Conservation (phyloP, 2,329 filamentous ascomycete species). For the Cadophora luteo-olivacea region DNA sequence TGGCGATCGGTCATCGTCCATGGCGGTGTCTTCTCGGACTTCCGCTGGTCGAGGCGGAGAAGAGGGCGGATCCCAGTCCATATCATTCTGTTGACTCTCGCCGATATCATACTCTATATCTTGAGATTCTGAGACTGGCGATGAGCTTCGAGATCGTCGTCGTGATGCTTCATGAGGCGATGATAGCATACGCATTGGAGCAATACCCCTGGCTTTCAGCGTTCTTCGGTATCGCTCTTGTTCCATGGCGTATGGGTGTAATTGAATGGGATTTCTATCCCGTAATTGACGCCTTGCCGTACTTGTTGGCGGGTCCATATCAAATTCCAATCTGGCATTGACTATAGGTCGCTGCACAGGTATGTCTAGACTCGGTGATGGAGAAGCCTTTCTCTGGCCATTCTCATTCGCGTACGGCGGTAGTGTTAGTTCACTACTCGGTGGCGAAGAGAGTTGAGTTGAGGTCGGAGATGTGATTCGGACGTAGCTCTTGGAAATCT, state of each 20-base stretch:
- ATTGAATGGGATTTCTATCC: slow-evolving; percentile 43
- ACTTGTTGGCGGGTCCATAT: slow-evolving; percentile 4
- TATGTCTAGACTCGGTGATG: neutral
- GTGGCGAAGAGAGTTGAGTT: slow-evolving; percentile 41
- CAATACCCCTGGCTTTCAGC: slow-evolving; percentile 41
- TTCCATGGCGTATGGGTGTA: slow-evolving; percentile 45
- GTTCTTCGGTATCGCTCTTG: slow-evolving; percentile 42
- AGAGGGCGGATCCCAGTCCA: slow-evolving; percentile 34
- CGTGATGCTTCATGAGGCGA: slow-evolving; percentile 33
- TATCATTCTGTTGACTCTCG: slow-evolving; percentile 38
- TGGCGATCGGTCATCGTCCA: neutral
- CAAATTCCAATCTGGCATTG: neutral
- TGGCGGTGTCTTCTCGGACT: neutral
- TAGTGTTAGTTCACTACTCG: slow-evolving; percentile 29
- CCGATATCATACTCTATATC: slow-evolving; percentile 26
- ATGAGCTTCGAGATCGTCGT: slow-evolving; percentile 22
- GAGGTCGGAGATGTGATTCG: slow-evolving; percentile 45
- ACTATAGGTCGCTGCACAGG: neutral
- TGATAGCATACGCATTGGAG: slow-evolving; percentile 40
- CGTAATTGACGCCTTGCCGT: slow-evolving; percentile 36
- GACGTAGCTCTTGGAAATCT: slow-evolving; percentile 49
- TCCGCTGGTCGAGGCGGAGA: slow-evolving; percentile 21
- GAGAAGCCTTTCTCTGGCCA: neutral
- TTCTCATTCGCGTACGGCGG: slow-evolving; percentile 2
- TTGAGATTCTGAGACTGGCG: slow-evolving; percentile 36